Evolutionary conservation across 768 basidiomycete species (phyloP).

Genomic region (Termitomyces sp.): DNA sequence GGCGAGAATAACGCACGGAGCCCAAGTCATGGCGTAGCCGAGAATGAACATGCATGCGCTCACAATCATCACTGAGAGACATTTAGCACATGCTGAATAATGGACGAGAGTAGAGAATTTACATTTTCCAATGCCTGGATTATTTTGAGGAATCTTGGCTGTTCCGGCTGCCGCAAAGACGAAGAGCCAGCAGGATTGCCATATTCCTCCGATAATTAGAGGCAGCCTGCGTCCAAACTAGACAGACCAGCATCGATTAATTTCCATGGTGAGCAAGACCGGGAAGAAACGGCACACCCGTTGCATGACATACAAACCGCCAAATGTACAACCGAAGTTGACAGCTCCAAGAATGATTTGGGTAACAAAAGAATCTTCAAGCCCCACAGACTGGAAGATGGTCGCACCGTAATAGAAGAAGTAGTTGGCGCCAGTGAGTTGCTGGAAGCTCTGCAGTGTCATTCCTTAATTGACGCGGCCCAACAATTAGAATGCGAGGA

Average conservation of each 20-base stretch:
- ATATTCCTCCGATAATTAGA: conserved; percentile 64
- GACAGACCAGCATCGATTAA: not conserved
- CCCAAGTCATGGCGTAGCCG: conserved; percentile 71
- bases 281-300: conserved; percentile 30
- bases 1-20: conserved; percentile 34
- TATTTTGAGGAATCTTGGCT: conserved; percentile 45
- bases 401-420: conserved; percentile 70
- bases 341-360: conserved; percentile 77
- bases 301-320: conserved; percentile 73
- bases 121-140: conserved; percentile 53
- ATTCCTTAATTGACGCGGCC: conserved; percentile 35
- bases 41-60: conserved; percentile 69
- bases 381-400: conserved; percentile 64
- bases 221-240: conserved; percentile 64
- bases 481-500: not conserved
- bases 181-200: conserved; percentile 71
- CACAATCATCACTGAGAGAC: conserved; percentile 52
- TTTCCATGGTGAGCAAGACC: not conserved
- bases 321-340: conserved; percentile 70
- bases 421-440: conserved; percentile 69
- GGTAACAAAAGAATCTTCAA: conserved; percentile 61
- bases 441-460: conserved; percentile 66
- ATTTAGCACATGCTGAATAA: not conserved
- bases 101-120: conserved; percentile 13
- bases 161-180: conserved; percentile 73